Evolutionary conservation across 2,329 filamentous ascomycete genomes (phyloP), one percentile per base, ranked within the genome.

Genomic region (Aspergillus sp.): DNA sequence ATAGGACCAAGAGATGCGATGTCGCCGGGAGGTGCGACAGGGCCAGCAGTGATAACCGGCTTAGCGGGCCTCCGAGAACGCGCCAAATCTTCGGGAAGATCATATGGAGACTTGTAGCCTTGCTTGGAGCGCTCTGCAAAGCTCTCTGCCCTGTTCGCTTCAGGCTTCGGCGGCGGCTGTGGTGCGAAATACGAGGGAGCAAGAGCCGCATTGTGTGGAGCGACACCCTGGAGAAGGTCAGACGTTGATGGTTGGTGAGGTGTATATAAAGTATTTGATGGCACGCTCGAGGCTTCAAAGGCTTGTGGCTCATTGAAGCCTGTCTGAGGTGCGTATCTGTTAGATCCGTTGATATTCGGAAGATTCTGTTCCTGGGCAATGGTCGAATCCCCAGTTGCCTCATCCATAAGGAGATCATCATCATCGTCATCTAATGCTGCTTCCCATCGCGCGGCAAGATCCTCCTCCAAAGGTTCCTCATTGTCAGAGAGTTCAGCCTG

Each of bases 41-140:
- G 65, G 22, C 70, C 67, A 30, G 76, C 70, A 43, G 70, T 63
- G 48, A 72, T 72, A 5, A 74, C 71, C 39, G 78, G 68, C 46
- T 80, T 79, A 5, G 74, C 66, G 45, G 84, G 75, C 73, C 86
- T 84, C 65, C 83, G 76, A 60, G 85, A 70, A 22, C 68, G 66
- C 22, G 76, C 80, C 25, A 98, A 79, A 47, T 96, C 91, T 69
- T 93, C 88, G 3, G 93, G 93, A 17, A 98, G 76, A 70, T 98
- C 94, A 60, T 96, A 98, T 0, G 93, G 93, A 17, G 91, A 97
- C 43, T 85, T 80, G 65, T 98, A 98, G 6, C 91, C 90, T 48
- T 88, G 88, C 69, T 95, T 97, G 3, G 88, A 75, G 67, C 94
- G 94, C 66, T 91, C 86, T 5, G 81, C 88, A 67, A 95, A 98